Evolutionary conservation across 768 basidiomycete species (phyloP).

Genomic region (Termitomyces sp.): DNA sequence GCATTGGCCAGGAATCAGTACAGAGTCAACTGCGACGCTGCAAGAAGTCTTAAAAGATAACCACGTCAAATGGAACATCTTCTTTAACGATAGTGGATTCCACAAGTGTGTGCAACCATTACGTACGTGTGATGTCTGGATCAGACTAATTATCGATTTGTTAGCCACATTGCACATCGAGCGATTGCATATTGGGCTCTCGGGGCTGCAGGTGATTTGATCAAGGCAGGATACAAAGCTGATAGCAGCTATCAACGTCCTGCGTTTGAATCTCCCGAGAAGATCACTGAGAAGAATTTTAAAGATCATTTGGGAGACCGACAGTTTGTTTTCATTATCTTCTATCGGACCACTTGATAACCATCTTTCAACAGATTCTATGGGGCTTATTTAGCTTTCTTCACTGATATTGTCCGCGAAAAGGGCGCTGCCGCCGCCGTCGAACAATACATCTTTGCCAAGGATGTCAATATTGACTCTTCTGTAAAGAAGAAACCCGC

Average conservation of each 20-base stretch:
- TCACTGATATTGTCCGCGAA: conserved; percentile 31
- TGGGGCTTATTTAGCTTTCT: conserved; percentile 45
- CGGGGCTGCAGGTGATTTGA: conserved; percentile 22
- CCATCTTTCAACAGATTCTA: conserved; percentile 38
- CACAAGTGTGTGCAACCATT: conserved; percentile 40
- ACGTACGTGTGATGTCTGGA: not conserved
- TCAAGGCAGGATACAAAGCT: conserved; percentile 30
- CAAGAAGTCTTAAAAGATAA: conserved; percentile 40
- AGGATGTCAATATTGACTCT: conserved; percentile 35
- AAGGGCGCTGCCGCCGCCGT: conserved; percentile 36
- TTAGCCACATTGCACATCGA: conserved; percentile 24
- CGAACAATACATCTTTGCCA: conserved; percentile 54
- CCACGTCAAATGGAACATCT: conserved; percentile 41
- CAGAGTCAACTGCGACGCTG: conserved; percentile 27
- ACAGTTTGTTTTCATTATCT: conserved; percentile 27
- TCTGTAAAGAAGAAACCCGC: conserved; percentile 27
- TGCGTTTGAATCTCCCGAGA: conserved; percentile 35
- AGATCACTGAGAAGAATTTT: conserved; percentile 42
- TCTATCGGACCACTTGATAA: not conserved
- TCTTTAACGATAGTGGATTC: conserved; percentile 41
- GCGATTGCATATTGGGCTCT: conserved; percentile 23
- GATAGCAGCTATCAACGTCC: conserved; percentile 29
- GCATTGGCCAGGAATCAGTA: conserved; percentile 28
- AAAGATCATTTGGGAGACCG: conserved; percentile 52
- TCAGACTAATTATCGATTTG: not conserved